phyloP scores from a whole-genome alignment of 1,284 basidiomycete species.

The Tilletia horrida region DNA sequence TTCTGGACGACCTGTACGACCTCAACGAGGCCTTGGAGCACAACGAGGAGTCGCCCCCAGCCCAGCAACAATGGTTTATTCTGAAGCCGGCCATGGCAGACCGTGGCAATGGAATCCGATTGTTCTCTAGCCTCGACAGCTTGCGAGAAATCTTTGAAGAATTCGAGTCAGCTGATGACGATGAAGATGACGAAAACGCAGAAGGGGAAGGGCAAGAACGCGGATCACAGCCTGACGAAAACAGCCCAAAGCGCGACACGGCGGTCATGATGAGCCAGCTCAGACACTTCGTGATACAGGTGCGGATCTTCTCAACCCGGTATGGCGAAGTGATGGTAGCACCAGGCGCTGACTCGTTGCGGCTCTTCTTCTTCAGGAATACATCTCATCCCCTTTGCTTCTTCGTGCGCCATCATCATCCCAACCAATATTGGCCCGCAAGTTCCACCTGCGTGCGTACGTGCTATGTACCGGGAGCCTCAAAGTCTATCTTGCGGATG shows the following conservation, averaged over 20 bases:
- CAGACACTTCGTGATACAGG: conserved; percentile 94
- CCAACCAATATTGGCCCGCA: conserved; percentile 31
- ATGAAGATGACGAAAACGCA: conserved; percentile 51
- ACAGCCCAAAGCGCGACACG: conserved; percentile 44
- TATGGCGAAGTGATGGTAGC: not conserved
- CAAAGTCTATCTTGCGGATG: conserved; percentile 64
- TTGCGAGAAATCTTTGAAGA: conserved; percentile 76
- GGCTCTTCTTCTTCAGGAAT: conserved; percentile 64
- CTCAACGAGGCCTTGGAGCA: conserved; percentile 64
- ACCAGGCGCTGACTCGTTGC: not conserved
- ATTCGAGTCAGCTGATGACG: conserved; percentile 67
- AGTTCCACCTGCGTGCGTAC: conserved; percentile 91
- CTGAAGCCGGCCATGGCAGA: conserved; percentile 97
- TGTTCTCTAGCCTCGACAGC: conserved; percentile 76
- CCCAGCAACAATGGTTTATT: conserved; percentile 59
- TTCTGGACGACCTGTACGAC: conserved; percentile 89
- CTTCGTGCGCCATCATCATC: conserved; percentile 30
- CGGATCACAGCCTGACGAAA: not conserved
- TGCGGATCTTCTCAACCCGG: conserved; percentile 55
- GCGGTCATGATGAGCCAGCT: conserved; percentile 67
- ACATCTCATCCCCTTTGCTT: conserved; percentile 72
- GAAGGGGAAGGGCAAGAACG: conserved; percentile 14
- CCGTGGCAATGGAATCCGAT: conserved; percentile 85
- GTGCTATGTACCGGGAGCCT: conserved; percentile 68
- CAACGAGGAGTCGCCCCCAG: conserved; percentile 30